Conservation (phyloP, 2,329 filamentous ascomycete genomes). For the Botryosphaeria dothidea region DNA sequence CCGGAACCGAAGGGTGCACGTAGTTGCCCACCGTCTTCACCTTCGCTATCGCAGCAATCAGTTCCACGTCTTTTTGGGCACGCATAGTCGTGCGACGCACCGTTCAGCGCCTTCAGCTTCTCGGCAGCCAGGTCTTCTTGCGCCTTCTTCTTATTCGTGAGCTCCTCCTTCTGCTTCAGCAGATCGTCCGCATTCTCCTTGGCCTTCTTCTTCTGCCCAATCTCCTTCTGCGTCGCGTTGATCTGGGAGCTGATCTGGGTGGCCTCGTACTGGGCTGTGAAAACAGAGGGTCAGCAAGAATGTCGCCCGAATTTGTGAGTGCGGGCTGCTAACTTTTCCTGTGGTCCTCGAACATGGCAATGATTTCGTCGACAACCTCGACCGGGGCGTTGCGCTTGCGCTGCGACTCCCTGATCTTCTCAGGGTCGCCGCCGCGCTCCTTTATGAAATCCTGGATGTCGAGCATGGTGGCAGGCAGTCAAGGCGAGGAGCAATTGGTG, state of each 20-base stretch:
- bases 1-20: slow-evolving; percentile 83
- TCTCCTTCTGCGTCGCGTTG: slow-evolving; percentile 87
- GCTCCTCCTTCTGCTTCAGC: slow-evolving; percentile 71
- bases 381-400: slow-evolving; percentile 76
- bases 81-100: not conserved
- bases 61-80: not conserved
- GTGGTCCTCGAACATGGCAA: slow-evolving; percentile 82
- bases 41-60: slow-evolving; percentile 51
- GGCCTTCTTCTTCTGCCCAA: slow-evolving; percentile 88
- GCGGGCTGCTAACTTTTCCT: slow-evolving; percentile 61
- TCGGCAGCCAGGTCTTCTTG: slow-evolving; percentile 71
- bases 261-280: slow-evolving; percentile 68
- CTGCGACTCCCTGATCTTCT: slow-evolving; percentile 90
- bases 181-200: slow-evolving; percentile 86
- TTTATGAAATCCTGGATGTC: slow-evolving; percentile 56
- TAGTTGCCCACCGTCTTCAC: slow-evolving; percentile 85
- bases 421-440: slow-evolving; percentile 87
- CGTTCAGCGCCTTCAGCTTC: slow-evolving; percentile 73
- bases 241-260: slow-evolving; percentile 82
- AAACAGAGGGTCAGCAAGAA: not conserved
- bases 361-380: slow-evolving; percentile 87
- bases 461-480: slow-evolving; percentile 32
- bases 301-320: not conserved
- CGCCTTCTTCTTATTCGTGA: slow-evolving; percentile 81
- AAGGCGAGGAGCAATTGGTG: not conserved